Base-by-base conservation (phyloP, 1,139 yeast genomes). In the Arxiozyma telluris region DNA sequence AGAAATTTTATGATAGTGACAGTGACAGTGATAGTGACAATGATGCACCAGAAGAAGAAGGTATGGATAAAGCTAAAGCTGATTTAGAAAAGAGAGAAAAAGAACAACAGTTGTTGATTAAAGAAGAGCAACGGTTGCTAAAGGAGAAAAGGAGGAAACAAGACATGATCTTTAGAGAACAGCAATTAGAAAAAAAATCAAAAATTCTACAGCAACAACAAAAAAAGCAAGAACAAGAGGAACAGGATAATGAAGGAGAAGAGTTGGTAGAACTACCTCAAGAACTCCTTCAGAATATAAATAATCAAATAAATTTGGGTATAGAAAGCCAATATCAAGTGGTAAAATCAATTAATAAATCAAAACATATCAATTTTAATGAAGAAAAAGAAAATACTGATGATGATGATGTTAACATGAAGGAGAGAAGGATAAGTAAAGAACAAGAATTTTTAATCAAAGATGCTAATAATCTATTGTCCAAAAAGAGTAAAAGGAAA, bases 81-180 rank as follows among this genome's bases (percentile, higher is more conserved):
- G 69, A 70, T 1, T 59, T 73, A 38, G 67, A 76, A 55, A 68
- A 68, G 52, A 66, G 72, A 53, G 72, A 76, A 56, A 71, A 70
- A 50, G 69, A 73, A 55, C 58, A 65, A 45, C 64, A 63, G 50
- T 69, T 71, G 51, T 64, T 73, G 23, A 68, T 73, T 52, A 71
- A 70, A 51, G 68, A 71, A 58, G 65, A 68, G 55, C 72, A 72
- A 57, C 68, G 69, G 58, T 63, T 66, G 55, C 72, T 75, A 59
- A 76, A 73, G 65, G 79, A 77, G 60, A 78, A 73, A 67, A 74
- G 85, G 72, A 76, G 78, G 66, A 70, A 74, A 61, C 75, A 74
- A 58, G 77, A 80, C 61, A 69, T 72, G 55, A 71, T 70, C 51
- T 77, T 76, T 61, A 72, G 54, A 39, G 67, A 75, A 58, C 79